phyloP scores from a whole-genome alignment of 306 rosid genomes.

The Datisca glomerata region DNA sequence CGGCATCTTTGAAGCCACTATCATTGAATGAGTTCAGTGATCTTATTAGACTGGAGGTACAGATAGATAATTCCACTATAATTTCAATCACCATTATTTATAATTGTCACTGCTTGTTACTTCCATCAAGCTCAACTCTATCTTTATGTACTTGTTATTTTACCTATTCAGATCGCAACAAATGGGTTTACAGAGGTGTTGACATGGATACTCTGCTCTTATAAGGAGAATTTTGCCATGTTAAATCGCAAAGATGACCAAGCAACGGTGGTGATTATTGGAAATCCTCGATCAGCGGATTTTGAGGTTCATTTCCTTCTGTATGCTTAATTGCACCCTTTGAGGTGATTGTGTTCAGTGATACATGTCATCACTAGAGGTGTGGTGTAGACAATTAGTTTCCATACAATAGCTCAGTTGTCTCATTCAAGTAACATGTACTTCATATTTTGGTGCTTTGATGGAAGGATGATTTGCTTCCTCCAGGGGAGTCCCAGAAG shows the following conservation, averaged over 20 bases:
- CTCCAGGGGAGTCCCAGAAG: too few relatives aligned
- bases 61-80: neutral
- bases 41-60: conserved; percentile 71
- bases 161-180: conserved; percentile 54
- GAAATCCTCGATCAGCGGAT: conserved; percentile 85
- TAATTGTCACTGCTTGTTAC: too few relatives aligned
- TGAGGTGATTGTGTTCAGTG: too few relatives aligned
- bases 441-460: too few relatives aligned
- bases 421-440: too few relatives aligned
- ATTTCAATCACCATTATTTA: neutral
- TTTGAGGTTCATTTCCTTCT: conserved; percentile 43
- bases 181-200: conserved; percentile 84
- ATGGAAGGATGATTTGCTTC: too few relatives aligned
- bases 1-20: conserved; percentile 63
- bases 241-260: conserved; percentile 64
- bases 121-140: too few relatives aligned
- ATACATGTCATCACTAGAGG: too few relatives aligned
- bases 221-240: conserved; percentile 65
- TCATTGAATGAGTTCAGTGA: conserved; percentile 71
- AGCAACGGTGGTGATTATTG: conserved; percentile 62
- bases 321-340: neutral
- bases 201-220: conserved; percentile 77
- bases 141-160: conserved; percentile 12
- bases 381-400: too few relatives aligned
- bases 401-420: too few relatives aligned